Evolutionary conservation across 2,329 filamentous ascomycete species (phyloP).

Genomic region (Cercospora sesami): DNA sequence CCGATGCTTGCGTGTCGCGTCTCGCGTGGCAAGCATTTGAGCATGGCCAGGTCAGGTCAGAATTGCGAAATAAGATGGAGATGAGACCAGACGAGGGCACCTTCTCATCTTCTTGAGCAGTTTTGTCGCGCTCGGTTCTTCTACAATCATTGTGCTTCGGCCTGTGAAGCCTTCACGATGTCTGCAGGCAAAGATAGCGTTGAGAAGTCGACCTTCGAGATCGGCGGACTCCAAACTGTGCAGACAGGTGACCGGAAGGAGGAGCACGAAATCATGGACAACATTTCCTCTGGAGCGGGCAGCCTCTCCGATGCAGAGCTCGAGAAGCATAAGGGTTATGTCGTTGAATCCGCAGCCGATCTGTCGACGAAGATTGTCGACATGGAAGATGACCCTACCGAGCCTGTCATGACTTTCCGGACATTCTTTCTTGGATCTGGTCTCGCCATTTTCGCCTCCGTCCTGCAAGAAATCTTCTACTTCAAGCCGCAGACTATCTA

Average conservation of each 20-base stretch:
- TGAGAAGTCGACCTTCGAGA: not conserved
- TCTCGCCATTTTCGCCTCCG: slow-evolving; percentile 34
- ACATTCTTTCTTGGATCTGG: slow-evolving; percentile 43
- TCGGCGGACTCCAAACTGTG: not conserved
- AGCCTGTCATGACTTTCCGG: slow-evolving; percentile 44
- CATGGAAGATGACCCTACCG: slow-evolving; percentile 42
- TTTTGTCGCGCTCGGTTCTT: not conserved
- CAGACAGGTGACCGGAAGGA: not conserved
- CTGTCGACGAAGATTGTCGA: slow-evolving; percentile 40
- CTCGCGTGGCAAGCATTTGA: not conserved
- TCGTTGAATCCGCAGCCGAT: slow-evolving; percentile 34
- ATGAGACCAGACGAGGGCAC: not conserved
- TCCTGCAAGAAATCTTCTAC: slow-evolving; percentile 49
- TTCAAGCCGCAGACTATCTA: slow-evolving; percentile 52
- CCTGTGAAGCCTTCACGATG: not conserved
- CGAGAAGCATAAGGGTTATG: not conserved
- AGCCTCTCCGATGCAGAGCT: not conserved
- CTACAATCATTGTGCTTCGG: not conserved
- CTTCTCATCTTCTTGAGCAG: not conserved
- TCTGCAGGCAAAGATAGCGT: not conserved
- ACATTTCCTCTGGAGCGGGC: not conserved
- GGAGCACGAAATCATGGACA: not conserved
- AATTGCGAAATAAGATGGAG: not conserved
- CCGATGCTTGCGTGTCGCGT: not conserved
- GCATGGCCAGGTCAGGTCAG: not conserved